Evolutionary conservation across 2,329 filamentous ascomycete species (phyloP).

Genomic region (Teratosphaeria zuluensis): DNA sequence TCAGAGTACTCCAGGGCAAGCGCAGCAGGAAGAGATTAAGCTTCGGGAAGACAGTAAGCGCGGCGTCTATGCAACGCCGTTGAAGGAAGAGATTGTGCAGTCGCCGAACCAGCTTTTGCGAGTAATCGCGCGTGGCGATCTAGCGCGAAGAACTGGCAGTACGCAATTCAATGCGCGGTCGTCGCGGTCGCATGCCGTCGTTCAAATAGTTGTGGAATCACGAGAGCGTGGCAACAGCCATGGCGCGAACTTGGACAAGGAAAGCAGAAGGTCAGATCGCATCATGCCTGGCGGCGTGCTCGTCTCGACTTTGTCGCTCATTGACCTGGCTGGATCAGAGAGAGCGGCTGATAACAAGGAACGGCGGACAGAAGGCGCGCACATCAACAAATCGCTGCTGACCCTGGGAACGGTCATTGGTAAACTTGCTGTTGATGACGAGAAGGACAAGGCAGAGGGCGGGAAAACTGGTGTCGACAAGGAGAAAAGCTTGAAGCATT

Average conservation of each 20-base stretch:
- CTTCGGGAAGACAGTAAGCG: slow-evolving; percentile 91
- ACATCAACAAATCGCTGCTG: slow-evolving; percentile 96
- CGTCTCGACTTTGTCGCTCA: slow-evolving; percentile 88
- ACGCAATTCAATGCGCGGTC: slow-evolving; percentile 96
- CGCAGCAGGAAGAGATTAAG: slow-evolving; percentile 86
- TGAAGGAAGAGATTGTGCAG: slow-evolving; percentile 98
- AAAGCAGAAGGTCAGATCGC: slow-evolving; percentile 51
- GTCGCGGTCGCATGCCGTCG: slow-evolving; percentile 94
- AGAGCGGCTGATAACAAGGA: slow-evolving; percentile 94
- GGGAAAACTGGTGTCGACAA: slow-evolving; percentile 45
- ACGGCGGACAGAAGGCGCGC: slow-evolving; percentile 83
- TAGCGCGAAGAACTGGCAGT: slow-evolving; percentile 79
- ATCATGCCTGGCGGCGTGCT: slow-evolving; percentile 79
- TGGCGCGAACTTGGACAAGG: slow-evolving; percentile 33
- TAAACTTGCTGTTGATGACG: slow-evolving; percentile 79
- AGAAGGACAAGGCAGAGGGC: slow-evolving; percentile 68
- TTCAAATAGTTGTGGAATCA: slow-evolving; percentile 97
- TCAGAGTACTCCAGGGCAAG: slow-evolving; percentile 50
- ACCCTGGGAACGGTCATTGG: slow-evolving; percentile 93
- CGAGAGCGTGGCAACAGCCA: slow-evolving; percentile 59
- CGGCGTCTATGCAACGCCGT: slow-evolving; percentile 87
- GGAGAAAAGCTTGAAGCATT: slow-evolving; percentile 61
- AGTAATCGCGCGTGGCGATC: slow-evolving; percentile 89
- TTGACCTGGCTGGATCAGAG: slow-evolving; percentile 93
- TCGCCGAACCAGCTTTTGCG: slow-evolving; percentile 89